Base-by-base conservation (phyloP, 805 yeast genomes). In the Suhomyces sp. region DNA sequence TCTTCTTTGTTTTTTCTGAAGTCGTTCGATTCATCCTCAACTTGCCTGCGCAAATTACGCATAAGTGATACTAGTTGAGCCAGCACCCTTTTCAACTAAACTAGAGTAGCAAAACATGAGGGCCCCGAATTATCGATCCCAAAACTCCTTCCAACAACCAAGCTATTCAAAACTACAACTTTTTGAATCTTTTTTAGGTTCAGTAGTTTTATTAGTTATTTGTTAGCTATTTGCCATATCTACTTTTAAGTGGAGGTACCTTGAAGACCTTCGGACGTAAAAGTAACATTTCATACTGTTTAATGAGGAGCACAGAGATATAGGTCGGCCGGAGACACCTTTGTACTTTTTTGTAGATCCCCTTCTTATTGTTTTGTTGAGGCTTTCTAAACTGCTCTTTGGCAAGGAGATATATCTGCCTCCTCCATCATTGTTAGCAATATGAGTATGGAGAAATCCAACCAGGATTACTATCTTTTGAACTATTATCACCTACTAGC, bases 121-220 rank as follows among this genome's bases (percentile, higher is more conserved):
- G 27, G 35, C 7, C 17, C 17, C 35, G 15, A 31, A 31, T n/a
- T 5, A 17, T 17, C 43, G 22, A 31, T 57, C 56, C 50, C 44
- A 12, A 25, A 25, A n/a, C n/a, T n/a, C n/a, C n/a, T 8, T 25
- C 29, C 31, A 27, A 9, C 6, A 4, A 12, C 10, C 29, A 10
- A 27, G n/a, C 13, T 22, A 22, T 22, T 22, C 6, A 27, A 8
- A 12, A 27, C n/a, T 27, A 12, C 6, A 27, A 12, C 31, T 27
- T 4, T 27, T 12, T 5, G 5, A 12, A 4, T 27, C 6, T 12
- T 12, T 12, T 12, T n/a, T 10, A 12, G 13, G 3, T 12, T 10
- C n/a, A 12, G n/a, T 53, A 27, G 43, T 60, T 31, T 50, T 57
- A 52, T n/a, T n/a, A 7, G 17, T 31, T 31, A 31, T 31, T n/a